Evolutionary conservation across 2,329 filamentous ascomycete species (phyloP).

Genomic region (Lanzia echinophila): DNA sequence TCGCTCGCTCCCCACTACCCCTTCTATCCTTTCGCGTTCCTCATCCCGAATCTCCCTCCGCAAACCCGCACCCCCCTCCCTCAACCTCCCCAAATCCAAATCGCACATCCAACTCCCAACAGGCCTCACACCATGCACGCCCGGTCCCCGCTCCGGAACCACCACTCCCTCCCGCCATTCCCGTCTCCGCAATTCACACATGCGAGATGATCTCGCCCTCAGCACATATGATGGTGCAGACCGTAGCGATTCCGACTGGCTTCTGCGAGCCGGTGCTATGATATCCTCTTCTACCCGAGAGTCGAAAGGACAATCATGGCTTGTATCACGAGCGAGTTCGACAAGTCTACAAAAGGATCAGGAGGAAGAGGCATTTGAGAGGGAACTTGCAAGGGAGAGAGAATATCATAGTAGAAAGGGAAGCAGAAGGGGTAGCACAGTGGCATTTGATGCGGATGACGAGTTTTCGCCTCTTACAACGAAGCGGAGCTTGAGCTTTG

Average conservation of each 20-base stretch:
- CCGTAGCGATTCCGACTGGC: conserved; percentile 54
- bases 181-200: conserved; percentile 16
- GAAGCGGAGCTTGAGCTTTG: conserved; percentile 26
- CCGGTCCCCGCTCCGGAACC: conserved; percentile 22
- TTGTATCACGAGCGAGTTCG: conserved; percentile 57
- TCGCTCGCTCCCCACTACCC: conserved; percentile 58
- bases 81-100: conserved; percentile 50
- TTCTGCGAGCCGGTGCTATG: conserved; percentile 55
- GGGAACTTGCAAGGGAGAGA: conserved; percentile 44
- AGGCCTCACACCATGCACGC: conserved; percentile 1
- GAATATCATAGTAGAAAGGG: conserved; percentile 36
- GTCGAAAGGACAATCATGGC: conserved; percentile 63
- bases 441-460: conserved; percentile 30
- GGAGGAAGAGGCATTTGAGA: conserved; percentile 47
- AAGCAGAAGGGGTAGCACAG: conserved; percentile 28
- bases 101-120: conserved; percentile 50
- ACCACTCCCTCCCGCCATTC: conserved; percentile 18
- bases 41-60: conserved; percentile 44
- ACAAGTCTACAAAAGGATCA: conserved; percentile 51
- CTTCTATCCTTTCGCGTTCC: conserved; percentile 53
- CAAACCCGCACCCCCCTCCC: conserved; percentile 20
- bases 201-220: conserved; percentile 21
- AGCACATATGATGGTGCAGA: conserved; percentile 30
- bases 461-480: conserved; percentile 31
- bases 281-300: conserved; percentile 57